A percentile compares a stretch with the other conserved stretches of the same genome.
phyloP scores from a whole-genome alignment of 371 early-diverging fungal genomes.

The Mucor velutinosus region DNA sequence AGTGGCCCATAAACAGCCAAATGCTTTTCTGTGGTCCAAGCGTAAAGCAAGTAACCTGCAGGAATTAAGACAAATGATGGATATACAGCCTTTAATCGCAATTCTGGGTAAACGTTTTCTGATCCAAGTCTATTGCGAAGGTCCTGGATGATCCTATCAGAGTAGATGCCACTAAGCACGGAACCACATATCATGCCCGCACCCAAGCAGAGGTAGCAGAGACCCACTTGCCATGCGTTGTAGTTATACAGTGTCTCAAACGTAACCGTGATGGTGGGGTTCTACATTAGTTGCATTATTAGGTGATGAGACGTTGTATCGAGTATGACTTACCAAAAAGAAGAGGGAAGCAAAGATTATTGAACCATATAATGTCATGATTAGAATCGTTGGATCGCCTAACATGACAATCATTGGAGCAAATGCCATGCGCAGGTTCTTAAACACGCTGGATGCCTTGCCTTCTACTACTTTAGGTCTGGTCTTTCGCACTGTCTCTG shows the following conservation, averaged over 20 bases:
- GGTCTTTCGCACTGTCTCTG: slow-evolving; percentile 28
- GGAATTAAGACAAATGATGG: slow-evolving; percentile 54
- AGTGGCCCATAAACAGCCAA: slow-evolving; percentile 48
- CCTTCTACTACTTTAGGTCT: not conserved
- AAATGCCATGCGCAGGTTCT: not conserved
- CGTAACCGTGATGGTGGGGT: slow-evolving; percentile 42
- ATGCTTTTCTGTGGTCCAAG: slow-evolving; percentile 45
- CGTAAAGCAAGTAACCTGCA: slow-evolving; percentile 52
- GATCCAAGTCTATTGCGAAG: slow-evolving; percentile 3
- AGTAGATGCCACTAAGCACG: slow-evolving; percentile 45
- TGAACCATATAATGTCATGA: slow-evolving; percentile 31
- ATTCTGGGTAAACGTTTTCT: slow-evolving; percentile 32
- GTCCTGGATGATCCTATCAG: slow-evolving; percentile 45
- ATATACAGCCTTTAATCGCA: slow-evolving; percentile 44
- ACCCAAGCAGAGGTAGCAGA: slow-evolving; percentile 50
- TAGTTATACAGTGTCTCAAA: slow-evolving; percentile 36
- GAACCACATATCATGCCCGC: slow-evolving; percentile 51
- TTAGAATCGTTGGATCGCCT: slow-evolving; percentile 25
- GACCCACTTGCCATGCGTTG: slow-evolving; percentile 38
- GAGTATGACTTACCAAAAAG: slow-evolving; percentile 28
- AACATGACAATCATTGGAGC: slow-evolving; percentile 29
- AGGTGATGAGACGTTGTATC: not conserved
- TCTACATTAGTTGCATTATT: slow-evolving; percentile 15
- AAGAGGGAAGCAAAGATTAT: slow-evolving; percentile 34
- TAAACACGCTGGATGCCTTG: slow-evolving; percentile 3